Evolutionary conservation across 257 asterid genomes (phyloP).

Genomic region (Oldenlandia corymbosa): DNA sequence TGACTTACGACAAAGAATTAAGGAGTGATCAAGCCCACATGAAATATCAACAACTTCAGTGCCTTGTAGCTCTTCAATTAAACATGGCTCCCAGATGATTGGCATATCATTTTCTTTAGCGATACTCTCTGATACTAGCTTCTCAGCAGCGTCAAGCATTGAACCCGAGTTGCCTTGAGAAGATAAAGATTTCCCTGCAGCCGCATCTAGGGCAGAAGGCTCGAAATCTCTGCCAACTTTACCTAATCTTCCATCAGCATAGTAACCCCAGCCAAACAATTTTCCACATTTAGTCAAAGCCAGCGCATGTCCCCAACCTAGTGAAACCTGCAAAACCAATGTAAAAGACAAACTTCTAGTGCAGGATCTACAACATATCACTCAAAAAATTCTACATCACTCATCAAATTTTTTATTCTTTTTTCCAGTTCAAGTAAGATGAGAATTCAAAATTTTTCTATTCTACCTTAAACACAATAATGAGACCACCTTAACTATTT

Average conservation of each 20-base stretch:
- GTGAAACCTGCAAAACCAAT: slow-evolving; percentile 54
- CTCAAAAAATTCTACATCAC: neutral
- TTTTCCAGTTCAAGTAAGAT: neutral
- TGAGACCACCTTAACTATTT: slow-evolving; percentile 75
- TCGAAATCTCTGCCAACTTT: slow-evolving; percentile 52
- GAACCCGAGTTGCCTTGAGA: slow-evolving; percentile 20
- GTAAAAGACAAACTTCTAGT: neutral
- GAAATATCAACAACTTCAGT: slow-evolving; percentile 57
- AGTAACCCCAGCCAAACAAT: slow-evolving; percentile 96
- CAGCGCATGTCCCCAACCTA: slow-evolving; percentile 98
- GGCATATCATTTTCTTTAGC: slow-evolving; percentile 95
- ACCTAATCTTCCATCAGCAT: slow-evolving; percentile 95
- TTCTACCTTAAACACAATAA: slow-evolving; percentile 51
- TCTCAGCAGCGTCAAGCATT: slow-evolving; percentile 55
- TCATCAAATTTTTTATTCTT: neutral
- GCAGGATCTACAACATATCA: neutral
- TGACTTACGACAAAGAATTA: slow-evolving; percentile 63
- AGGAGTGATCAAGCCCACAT: slow-evolving; percentile 90
- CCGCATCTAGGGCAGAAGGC: slow-evolving; percentile 74
- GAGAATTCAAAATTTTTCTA: neutral
- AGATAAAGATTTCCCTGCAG: slow-evolving; percentile 22
- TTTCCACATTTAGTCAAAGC: slow-evolving; percentile 72
- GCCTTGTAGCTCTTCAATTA: slow-evolving; percentile 51
- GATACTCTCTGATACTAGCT: slow-evolving; percentile 58
- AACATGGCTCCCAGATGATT: slow-evolving; percentile 73